A percentile compares a stretch with the other conserved stretches of the same genome.
Conservation (phyloP, 768 basidiomycete species). For the Collybiopsis confluens region DNA sequence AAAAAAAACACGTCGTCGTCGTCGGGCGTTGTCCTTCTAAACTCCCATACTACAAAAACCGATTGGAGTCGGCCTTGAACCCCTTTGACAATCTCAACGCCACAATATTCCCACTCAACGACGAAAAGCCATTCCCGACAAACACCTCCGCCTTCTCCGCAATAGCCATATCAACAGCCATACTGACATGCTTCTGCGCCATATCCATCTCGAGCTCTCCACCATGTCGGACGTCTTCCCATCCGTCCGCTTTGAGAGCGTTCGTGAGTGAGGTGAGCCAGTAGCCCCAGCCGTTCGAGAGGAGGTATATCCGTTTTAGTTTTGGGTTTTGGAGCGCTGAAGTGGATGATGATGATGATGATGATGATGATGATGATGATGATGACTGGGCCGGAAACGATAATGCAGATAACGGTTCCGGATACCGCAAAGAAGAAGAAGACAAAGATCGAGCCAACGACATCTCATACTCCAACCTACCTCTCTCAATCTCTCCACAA, state of each 20-base stretch:
- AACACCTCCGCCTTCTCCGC: conserved; percentile 23
- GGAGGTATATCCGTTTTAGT: conserved; percentile 40
- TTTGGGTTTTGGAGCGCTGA: not conserved
- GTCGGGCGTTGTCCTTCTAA: not conserved
- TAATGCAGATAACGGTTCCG: too few species aligned
- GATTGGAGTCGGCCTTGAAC: conserved; percentile 22
- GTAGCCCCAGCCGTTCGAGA: conserved; percentile 45
- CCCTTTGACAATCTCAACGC: conserved; percentile 29
- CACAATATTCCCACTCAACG: conserved; percentile 34
- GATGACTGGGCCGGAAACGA: too few species aligned
- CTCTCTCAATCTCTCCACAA: conserved; percentile 16
- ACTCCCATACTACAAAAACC: conserved; percentile 25
- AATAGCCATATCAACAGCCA: conserved; percentile 27
- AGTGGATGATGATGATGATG: not conserved
- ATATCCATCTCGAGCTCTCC: conserved; percentile 24
- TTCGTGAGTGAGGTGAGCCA: conserved; percentile 40
- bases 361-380: not conserved
- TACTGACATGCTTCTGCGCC: conserved; percentile 19
- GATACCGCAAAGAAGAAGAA: too few species aligned
- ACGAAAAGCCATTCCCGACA: conserved; percentile 39
- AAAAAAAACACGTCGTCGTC: too few species aligned
- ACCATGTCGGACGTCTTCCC: conserved; percentile 41
- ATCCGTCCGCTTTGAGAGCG: conserved; percentile 35
- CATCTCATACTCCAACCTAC: conserved; percentile 18
- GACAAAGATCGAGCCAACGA: too few species aligned